A percentile compares a stretch with the other conserved stretches of the same genome.
These are phyloP conservation scores for Phyllostachys edulis DNA, from an alignment of 176 grass and related monocot genomes.

Conservation along the genomic window DNA sequence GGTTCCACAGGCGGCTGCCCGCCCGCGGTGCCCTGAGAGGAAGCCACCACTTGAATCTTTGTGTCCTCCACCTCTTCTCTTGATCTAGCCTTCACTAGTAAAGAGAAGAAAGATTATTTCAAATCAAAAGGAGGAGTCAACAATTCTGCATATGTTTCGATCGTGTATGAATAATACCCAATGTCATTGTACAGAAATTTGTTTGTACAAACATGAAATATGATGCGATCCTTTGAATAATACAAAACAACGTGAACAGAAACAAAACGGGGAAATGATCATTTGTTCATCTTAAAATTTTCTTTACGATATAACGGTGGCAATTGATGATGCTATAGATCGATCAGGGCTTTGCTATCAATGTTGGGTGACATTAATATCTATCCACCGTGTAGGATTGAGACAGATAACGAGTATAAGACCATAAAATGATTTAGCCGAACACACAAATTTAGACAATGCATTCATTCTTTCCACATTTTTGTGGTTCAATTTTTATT, in stretches of 20 bases:
- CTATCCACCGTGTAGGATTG: background rate
- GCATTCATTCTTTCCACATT: background rate
- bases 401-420: background rate
- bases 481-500: background rate
- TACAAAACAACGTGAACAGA: background rate
- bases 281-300: background rate
- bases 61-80: background rate
- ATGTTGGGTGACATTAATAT: background rate
- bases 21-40: conserved; percentile 40
- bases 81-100: conserved; percentile 31
- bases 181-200: background rate
- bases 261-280: background rate
- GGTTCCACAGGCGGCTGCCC: conserved; percentile 63
- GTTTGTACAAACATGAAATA: conserved; percentile 3
- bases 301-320: background rate
- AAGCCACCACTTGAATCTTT: conserved; percentile 46
- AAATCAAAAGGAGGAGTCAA: background rate
- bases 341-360: background rate
- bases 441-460: background rate
- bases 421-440: background rate
- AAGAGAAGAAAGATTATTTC: background rate
- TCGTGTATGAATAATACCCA: background rate
- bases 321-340: background rate
- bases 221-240: background rate
- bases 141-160: background rate